Evolutionary conservation across 1,139 yeast species (phyloP).

Genomic region (Suhomyces terraborum): DNA sequence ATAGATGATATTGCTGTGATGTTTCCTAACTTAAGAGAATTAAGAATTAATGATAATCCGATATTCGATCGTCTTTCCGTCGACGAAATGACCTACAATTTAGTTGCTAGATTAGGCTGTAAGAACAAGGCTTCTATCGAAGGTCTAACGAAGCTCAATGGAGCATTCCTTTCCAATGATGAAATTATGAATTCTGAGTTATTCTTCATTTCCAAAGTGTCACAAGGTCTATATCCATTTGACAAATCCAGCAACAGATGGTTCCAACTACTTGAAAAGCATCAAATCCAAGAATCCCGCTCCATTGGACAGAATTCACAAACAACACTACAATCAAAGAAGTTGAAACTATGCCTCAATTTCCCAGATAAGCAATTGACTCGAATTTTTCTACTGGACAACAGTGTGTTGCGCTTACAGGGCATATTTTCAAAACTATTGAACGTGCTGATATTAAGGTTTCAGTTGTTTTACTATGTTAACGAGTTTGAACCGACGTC

Average conservation of each 20-base stretch:
- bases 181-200: conserved; percentile 69
- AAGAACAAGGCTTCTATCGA: conserved; percentile 15
- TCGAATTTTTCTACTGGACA: conserved; percentile 27
- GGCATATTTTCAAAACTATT: conserved; percentile 25
- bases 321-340: conserved; percentile 7
- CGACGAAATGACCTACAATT: conserved; percentile 40
- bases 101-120: conserved; percentile 53
- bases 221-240: conserved; percentile 29
- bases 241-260: conserved; percentile 28
- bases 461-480: conserved; percentile 26
- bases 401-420: conserved; percentile 32
- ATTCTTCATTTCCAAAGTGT: conserved; percentile 59
- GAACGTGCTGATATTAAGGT: conserved; percentile 18
- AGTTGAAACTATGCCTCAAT: conserved; percentile 10
- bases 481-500: conserved; percentile 18
- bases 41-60: conserved; percentile 58
- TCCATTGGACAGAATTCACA: background rate
- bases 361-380: background rate
- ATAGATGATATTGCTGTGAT: conserved; percentile 41
- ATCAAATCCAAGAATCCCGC: conserved; percentile 19
- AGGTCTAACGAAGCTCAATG: conserved; percentile 51
- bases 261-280: conserved; percentile 28
- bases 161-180: conserved; percentile 45
- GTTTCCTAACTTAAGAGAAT: conserved; percentile 42
- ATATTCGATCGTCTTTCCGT: conserved; percentile 35